Percentiles rank a stretch among this genome's conserved stretches.
Evolutionary conservation across 1,139 yeast species (phyloP).

Genomic region (Nakaseomyces nivariensis): DNA sequence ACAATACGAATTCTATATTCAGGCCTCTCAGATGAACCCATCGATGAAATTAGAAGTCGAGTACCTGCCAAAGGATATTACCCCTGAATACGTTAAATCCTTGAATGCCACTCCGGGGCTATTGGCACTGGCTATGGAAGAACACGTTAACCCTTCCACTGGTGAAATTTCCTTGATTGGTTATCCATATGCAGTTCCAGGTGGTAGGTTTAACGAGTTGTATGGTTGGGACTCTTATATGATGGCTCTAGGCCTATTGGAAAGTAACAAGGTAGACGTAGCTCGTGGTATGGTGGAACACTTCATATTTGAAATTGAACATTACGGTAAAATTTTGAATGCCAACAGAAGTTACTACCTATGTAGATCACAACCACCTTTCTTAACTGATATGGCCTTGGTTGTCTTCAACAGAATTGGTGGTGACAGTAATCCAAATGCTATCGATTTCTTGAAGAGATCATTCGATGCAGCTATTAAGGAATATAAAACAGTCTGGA

Average conservation of each 20-base stretch:
- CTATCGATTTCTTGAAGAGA: conserved; percentile 51
- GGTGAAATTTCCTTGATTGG: conserved; percentile 46
- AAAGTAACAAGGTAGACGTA: conserved; percentile 51
- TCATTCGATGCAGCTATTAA: conserved; percentile 73
- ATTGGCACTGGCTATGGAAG: conserved; percentile 63
- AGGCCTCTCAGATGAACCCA: conserved; percentile 47
- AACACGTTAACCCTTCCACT: conserved; percentile 38
- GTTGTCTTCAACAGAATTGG: conserved; percentile 55
- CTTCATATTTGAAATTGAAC: conserved; percentile 78
- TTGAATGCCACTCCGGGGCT: conserved; percentile 80
- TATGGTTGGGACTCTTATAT: conserved; percentile 99
- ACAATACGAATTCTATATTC: conserved; percentile 59
- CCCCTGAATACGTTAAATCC: conserved; percentile 62
- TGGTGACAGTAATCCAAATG: conserved; percentile 35
- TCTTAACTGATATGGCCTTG: conserved; percentile 84
- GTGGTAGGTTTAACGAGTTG: conserved; percentile 91
- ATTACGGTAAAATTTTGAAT: conserved; percentile 87
- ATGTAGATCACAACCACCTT: conserved; percentile 94
- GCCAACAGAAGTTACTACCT: conserved; percentile 90
- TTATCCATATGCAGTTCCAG: conserved; percentile 90
- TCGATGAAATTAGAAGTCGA: conserved; percentile 64
- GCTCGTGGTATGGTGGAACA: conserved; percentile 92
- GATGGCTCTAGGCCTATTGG: conserved; percentile 75
- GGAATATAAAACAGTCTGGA: conserved; percentile 82
- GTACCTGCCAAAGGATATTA: conserved; percentile 50